Base-by-base conservation (phyloP, 148 eudicot genomes). In the Rhododendron griersonianum region DNA sequence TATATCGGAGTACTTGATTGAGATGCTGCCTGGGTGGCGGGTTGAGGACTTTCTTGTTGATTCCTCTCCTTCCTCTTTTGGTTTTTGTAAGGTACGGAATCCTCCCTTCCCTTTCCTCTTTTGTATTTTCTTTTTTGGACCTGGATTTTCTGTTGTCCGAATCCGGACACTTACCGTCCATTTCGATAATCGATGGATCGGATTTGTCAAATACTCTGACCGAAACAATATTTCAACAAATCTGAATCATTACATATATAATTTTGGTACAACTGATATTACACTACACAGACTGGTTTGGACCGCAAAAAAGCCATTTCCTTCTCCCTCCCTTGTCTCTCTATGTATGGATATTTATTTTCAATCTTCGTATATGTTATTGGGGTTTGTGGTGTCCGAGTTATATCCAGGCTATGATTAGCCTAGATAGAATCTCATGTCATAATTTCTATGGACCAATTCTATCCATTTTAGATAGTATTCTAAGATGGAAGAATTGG, bases 1-100 rank as follows among this genome's bases (percentile, higher is more conserved):
- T 14, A 71, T 71, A 71, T 71, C 76, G 76, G 76, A 71, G 76
- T 71, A 71, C 39, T 33, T 71, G 76, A 71, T 30, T 71, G 76
- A 71, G 76, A 71, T 30, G 76, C 76, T 71, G 0, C 76, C 76
- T 71, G 76, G 76, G 41, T 71, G 76, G 76, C 76, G 1, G 39
- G 76, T 71, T 71, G 76, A 71, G 8, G 76, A 71, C 76, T 71
- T 71, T 30, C 76, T 71, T 71, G 23, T 16, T 57, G 76, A 71
- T 30, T 71, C 76, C 76, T 71, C 39, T 71, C 76, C 76, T 71
- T 13, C 76, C 11, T 71, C 76, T 33, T 71, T 71, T 13, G 76
- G 76, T 5, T 33, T 71, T 30, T 14, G 8, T 71, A 33, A 71
- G 76, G 76, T 71, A 4, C 15, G 41, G 37, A 71, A 14, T 33